A percentile compares a stretch with the other conserved stretches of the same genome.
Conservation (phyloP, 2,329 filamentous ascomycete genomes). For the Cladosporium sp. region DNA sequence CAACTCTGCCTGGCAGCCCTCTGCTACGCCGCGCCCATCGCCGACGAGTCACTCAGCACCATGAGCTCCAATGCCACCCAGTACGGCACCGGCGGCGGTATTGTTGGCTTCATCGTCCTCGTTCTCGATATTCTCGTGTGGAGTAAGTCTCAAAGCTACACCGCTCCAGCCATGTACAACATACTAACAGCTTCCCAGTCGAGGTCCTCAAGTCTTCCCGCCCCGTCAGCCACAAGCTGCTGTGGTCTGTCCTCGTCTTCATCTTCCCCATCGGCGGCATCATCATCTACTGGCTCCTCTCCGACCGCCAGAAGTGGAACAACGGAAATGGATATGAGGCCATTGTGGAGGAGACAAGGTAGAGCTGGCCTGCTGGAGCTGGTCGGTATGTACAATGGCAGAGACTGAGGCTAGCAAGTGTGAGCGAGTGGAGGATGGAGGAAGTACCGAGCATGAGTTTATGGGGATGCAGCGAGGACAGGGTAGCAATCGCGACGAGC, state of each 20-base stretch:
- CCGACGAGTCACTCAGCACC: slow-evolving; percentile 32
- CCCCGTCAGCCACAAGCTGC: slow-evolving; percentile 53
- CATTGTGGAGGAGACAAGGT: slow-evolving; percentile 26
- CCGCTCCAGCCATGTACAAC: neutral
- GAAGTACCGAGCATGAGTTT: too few species aligned
- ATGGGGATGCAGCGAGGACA: too few species aligned
- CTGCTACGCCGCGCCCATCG: slow-evolving; percentile 43
- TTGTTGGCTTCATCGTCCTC: slow-evolving; percentile 58
- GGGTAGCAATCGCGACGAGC: too few species aligned
- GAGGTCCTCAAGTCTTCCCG: slow-evolving; percentile 63
- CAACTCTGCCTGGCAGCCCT: slow-evolving; percentile 51
- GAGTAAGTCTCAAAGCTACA: slow-evolving; percentile 41
- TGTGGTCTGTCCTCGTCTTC: slow-evolving; percentile 62
- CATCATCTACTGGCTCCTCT: slow-evolving; percentile 62
- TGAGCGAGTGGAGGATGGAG: too few species aligned
- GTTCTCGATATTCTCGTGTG: slow-evolving; percentile 61
- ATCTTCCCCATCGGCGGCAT: slow-evolving; percentile 60
- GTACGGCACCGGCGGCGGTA: slow-evolving; percentile 58
- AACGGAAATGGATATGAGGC: slow-evolving; percentile 53
- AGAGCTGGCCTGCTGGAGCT: too few species aligned
- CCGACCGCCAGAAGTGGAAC: slow-evolving; percentile 56
- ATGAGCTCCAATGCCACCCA: slow-evolving; percentile 47
- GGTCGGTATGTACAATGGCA: too few species aligned
- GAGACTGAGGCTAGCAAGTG: too few species aligned
- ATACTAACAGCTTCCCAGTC: slow-evolving; percentile 40